Evolutionary conservation across 495 filamentous ascomycete species (phyloP).

Genomic region (Neurospora cerealis): DNA sequence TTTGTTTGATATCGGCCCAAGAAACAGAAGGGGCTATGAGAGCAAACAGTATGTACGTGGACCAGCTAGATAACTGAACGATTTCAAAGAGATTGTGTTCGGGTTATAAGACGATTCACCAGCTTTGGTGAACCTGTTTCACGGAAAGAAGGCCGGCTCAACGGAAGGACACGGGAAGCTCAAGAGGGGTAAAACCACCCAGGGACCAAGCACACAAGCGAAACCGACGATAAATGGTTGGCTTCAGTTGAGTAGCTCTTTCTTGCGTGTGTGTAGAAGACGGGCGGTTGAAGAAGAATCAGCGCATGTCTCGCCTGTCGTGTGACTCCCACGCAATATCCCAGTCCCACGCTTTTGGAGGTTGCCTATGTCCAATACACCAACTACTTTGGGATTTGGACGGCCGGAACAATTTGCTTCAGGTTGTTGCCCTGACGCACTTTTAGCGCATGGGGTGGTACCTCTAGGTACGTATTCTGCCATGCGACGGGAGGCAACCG

Average conservation of each 20-base stretch:
- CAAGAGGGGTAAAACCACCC: not conserved
- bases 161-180: not conserved
- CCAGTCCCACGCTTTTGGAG: not conserved
- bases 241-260: not conserved
- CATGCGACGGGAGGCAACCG: not conserved
- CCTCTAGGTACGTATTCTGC: not conserved
- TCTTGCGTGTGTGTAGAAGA: not conserved
- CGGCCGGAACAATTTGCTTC: not conserved
- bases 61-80: not conserved
- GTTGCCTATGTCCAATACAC: not conserved
- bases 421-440: not conserved
- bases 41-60: not conserved
- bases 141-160: not conserved
- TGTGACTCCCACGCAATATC: not conserved
- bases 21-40: not conserved
- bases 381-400: not conserved
- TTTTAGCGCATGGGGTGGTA: not conserved
- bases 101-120: not conserved
- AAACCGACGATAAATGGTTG: not conserved
- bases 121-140: not conserved
- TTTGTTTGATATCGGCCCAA: not conserved
- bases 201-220: not conserved
- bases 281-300: not conserved
- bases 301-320: not conserved
- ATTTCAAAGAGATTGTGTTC: not conserved